These are phyloP conservation scores for Rhododendron williamsianum DNA, from an alignment of 148 eudicot genomes.

Conservation along the genomic window DNA sequence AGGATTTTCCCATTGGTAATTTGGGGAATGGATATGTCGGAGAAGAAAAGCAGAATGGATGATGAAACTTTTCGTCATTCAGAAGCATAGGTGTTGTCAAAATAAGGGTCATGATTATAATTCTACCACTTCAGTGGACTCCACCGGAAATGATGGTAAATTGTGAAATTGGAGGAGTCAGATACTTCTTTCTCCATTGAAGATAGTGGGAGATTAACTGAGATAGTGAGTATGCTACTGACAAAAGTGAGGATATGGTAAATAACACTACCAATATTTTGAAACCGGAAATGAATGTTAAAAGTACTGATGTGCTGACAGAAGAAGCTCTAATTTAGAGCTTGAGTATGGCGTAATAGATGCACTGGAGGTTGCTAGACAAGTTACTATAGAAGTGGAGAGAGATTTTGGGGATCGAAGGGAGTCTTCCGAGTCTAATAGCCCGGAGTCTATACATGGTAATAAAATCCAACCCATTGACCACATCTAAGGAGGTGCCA, in stretches of 20 bases:
- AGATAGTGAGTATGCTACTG: constrained; percentile 24
- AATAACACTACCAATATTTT: constrained; percentile 26
- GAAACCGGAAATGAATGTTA: constrained; percentile 17
- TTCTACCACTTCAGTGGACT: neutral
- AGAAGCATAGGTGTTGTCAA: constrained; percentile 11
- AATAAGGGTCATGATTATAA: constrained; percentile 20
- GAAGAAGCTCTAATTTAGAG: constrained; percentile 44
- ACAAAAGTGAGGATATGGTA: constrained; percentile 23
- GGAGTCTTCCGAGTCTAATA: constrained; percentile 18
- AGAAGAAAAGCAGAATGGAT: constrained; percentile 22
- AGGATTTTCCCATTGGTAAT: constrained; percentile 13
- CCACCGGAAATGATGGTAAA: neutral
- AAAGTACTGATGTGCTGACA: constrained; percentile 28
- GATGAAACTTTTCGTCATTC: constrained; percentile 18
- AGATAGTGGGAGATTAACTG: constrained; percentile 12
- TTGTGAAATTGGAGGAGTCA: constrained; percentile 8
- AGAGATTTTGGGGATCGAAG: constrained; percentile 53
- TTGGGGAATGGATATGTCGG: constrained; percentile 3
- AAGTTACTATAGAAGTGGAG: constrained; percentile 82
- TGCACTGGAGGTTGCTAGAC: constrained; percentile 78
- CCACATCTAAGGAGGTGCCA: constrained; percentile 24
- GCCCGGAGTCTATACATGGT: constrained; percentile 39
- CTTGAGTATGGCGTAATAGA: constrained; percentile 63
- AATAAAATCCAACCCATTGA: constrained; percentile 24
- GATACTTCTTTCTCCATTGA: constrained; percentile 25